These are phyloP conservation scores for Pestalotiopsis sp. DNA, from an alignment of 2,329 filamentous ascomycete species.

Conservation along the genomic window DNA sequence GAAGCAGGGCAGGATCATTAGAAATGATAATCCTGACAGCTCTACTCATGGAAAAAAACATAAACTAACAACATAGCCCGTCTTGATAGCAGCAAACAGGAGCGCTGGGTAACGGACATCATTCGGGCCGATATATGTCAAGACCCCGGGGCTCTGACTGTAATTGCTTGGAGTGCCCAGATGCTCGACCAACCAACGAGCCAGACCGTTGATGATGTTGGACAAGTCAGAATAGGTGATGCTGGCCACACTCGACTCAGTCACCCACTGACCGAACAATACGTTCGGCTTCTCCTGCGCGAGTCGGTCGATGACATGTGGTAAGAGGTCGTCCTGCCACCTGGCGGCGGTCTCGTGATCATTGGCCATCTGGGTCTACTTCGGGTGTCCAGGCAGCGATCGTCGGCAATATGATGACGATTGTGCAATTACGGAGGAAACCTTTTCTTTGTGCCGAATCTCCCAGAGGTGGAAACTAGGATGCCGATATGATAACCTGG, in stretches of 20 bases:
- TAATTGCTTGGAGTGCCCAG: background rate
- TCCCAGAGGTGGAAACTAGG: too few species aligned
- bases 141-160: background rate
- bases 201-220: background rate
- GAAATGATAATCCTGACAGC: too few species aligned
- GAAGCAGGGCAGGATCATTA: too few species aligned
- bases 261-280: background rate
- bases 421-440: too few species aligned
- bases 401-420: too few species aligned
- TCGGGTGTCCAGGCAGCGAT: too few species aligned
- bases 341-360: background rate
- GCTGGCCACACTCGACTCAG: background rate
- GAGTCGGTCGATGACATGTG: background rate
- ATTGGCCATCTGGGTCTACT: background rate
- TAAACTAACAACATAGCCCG: background rate
- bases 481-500: too few species aligned
- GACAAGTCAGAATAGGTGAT: background rate
- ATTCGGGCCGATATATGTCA: background rate
- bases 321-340: background rate
- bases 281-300: background rate
- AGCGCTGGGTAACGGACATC: background rate
- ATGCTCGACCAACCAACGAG: background rate
- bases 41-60: background rate
- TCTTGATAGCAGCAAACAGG: background rate
- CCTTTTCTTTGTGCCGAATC: too few species aligned